Conservation (phyloP, 768 basidiomycete species). For the Vararia minispora region DNA sequence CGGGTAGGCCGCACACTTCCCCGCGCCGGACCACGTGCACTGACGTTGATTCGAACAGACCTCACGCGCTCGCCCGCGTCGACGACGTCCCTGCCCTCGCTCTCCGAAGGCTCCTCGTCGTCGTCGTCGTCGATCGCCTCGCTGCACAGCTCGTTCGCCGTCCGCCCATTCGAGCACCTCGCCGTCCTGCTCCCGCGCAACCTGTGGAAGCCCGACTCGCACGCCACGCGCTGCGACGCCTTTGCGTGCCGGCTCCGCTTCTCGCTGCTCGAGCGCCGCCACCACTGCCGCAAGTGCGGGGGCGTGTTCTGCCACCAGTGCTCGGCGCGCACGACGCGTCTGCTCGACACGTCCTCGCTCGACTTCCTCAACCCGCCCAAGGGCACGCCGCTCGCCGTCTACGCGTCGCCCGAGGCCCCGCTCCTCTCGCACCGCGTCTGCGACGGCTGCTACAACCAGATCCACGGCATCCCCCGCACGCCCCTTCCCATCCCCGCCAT, state of each 20-base stretch:
- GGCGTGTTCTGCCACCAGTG: constrained; percentile 64
- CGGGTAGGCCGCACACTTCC: too few species aligned
- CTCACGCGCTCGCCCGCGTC: constrained; percentile 11
- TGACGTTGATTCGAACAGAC: too few species aligned
- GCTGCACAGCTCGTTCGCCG: constrained; percentile 10
- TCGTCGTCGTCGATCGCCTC: constrained; percentile 12
- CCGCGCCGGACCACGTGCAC: too few species aligned
- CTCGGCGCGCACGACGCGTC: constrained; percentile 43
- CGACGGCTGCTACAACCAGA: constrained; percentile 66
- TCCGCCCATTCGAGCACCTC: constrained; percentile 53
- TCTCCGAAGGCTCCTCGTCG: constrained; percentile 16
- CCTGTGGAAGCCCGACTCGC: constrained; percentile 71
- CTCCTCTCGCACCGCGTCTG: constrained; percentile 55
- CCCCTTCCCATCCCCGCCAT: constrained; percentile 22
- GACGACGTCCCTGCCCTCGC: constrained; percentile 15
- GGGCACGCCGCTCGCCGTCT: constrained; percentile 46
- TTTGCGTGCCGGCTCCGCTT: constrained; percentile 59
- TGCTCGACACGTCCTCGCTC: constrained; percentile 66
- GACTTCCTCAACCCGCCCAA: constrained; percentile 63
- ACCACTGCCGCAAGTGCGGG: constrained; percentile 83
- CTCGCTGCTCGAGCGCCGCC: constrained; percentile 41
- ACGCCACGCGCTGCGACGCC: constrained; percentile 58
- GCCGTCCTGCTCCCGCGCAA: constrained; percentile 59
- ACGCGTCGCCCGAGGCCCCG: constrained; percentile 49
- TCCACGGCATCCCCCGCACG: constrained; percentile 38